Conservation (phyloP, 345 rosid species). For the Trapa bicornis region DNA sequence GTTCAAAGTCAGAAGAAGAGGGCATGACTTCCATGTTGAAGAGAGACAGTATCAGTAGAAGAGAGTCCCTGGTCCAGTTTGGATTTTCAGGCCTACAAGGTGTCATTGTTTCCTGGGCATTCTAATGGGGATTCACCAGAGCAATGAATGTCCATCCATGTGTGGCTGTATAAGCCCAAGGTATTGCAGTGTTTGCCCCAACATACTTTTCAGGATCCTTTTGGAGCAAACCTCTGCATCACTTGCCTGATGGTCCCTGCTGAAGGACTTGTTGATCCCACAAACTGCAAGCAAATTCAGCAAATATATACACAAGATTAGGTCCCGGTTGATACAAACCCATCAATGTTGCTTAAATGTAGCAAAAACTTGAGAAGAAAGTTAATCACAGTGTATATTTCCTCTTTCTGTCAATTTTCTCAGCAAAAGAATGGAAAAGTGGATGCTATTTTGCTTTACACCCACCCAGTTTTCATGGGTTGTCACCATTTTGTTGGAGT, state of each 20-base stretch:
- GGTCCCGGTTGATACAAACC: too few relatives aligned
- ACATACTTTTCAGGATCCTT: neutral
- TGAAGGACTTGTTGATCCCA: conserved; percentile 34
- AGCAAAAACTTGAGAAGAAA: too few relatives aligned
- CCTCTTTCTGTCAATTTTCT: too few relatives aligned
- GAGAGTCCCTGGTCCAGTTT: neutral
- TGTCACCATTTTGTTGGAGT: neutral
- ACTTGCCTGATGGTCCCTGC: conserved; percentile 43
- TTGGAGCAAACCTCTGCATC: conserved; percentile 36
- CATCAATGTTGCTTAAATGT: neutral
- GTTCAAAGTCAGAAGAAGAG: too few relatives aligned
- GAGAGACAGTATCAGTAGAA: neutral
- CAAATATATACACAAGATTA: neutral
- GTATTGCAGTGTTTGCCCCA: too few relatives aligned
- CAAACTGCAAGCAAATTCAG: conserved; percentile 32
- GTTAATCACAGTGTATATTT: too few relatives aligned
- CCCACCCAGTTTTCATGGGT: too few relatives aligned
- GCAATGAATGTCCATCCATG: too few relatives aligned
- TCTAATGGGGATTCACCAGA: neutral
- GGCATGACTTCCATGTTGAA: too few relatives aligned
- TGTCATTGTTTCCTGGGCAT: neutral
- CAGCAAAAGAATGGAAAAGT: too few relatives aligned
- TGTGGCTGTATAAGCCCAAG: too few relatives aligned
- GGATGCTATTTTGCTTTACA: too few relatives aligned
- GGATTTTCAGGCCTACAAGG: neutral